Conservation (phyloP, 306 rosid species). For the Rosa chinensis region DNA sequence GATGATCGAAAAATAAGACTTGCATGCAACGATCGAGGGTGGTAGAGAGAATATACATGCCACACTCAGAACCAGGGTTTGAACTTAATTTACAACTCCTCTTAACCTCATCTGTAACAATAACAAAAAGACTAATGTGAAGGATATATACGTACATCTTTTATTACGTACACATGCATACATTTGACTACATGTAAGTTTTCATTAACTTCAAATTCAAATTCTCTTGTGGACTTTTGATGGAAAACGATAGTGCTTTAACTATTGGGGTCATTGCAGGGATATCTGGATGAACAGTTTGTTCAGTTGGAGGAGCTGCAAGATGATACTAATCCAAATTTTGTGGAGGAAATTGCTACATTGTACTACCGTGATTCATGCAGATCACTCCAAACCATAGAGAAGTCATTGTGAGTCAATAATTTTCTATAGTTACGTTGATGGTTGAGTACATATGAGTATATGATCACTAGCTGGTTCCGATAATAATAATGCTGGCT, state of each 20-base stretch:
- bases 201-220: not conserved
- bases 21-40: not conserved
- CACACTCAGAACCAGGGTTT: not conserved
- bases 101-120: not conserved
- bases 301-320: constrained; percentile 80
- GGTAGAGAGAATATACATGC: not conserved
- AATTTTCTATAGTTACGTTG: not conserved
- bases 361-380: constrained; percentile 74
- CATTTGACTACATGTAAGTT: not conserved
- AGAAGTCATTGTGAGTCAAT: constrained; percentile 62
- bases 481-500: not conserved
- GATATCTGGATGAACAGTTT: constrained; percentile 82
- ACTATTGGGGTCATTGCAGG: constrained; percentile 38
- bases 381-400: constrained; percentile 63
- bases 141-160: too few species aligned
- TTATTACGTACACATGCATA: not conserved
- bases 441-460: not conserved
- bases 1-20: too few species aligned
- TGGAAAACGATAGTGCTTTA: not conserved
- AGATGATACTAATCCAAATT: constrained; percentile 86
- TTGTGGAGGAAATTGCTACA: constrained; percentile 86
- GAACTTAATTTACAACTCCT: not conserved
- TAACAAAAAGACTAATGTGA: not conserved
- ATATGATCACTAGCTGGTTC: not conserved
- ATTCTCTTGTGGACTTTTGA: not conserved